Evolutionary conservation across 805 yeast species (phyloP).

Genomic region (Teunomyces panamensis): DNA sequence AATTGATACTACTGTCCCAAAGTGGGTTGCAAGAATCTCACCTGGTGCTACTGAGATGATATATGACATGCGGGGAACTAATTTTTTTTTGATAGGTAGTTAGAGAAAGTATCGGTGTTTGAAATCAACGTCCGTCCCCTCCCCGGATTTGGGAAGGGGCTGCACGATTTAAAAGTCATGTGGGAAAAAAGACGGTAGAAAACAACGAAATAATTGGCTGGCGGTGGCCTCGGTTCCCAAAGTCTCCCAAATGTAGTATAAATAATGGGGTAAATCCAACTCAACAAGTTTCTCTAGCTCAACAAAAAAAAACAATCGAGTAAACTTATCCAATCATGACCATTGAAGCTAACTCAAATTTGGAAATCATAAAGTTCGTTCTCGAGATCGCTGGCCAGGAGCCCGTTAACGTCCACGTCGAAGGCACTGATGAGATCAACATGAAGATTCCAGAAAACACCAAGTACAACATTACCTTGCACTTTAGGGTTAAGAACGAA

Average conservation of each 20-base stretch:
- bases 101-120: not conserved
- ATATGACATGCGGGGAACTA: not conserved
- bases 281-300: not conserved
- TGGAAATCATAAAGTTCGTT: slow-evolving; percentile 29
- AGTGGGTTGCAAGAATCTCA: too few species aligned
- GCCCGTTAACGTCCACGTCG: slow-evolving; percentile 22
- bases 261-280: slow-evolving; percentile 1
- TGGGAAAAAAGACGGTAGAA: not conserved
- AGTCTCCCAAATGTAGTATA: not conserved
- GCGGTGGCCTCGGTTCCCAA: not conserved
- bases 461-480: slow-evolving; percentile 29
- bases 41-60: not conserved
- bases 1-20: too few species aligned
- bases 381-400: slow-evolving; percentile 30
- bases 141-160: not conserved
- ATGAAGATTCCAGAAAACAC: slow-evolving; percentile 37
- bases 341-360: slow-evolving; percentile 26
- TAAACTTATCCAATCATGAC: not conserved
- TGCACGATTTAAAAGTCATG: not conserved
- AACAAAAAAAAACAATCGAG: not conserved
- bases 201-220: not conserved
- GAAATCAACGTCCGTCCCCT: not conserved
- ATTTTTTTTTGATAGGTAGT: not conserved
- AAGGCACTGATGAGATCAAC: slow-evolving; percentile 23
- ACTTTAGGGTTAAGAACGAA: slow-evolving; percentile 29